phyloP scores from a whole-genome alignment of 2,329 filamentous ascomycete genomes.

The Alternaria longipes region DNA sequence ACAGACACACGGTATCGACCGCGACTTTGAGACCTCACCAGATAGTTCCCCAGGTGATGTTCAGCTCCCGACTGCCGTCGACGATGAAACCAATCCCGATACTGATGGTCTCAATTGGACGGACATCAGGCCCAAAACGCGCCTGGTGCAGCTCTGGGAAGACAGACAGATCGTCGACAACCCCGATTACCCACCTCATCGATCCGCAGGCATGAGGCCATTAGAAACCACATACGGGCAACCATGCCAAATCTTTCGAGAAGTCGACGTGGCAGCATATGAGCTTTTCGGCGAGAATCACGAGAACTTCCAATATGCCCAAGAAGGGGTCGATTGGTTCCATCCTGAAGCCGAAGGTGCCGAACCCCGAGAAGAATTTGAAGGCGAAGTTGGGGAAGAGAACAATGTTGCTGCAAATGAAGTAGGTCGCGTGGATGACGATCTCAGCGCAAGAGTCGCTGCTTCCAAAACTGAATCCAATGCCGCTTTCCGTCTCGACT shows the following conservation, averaged over 20 bases:
- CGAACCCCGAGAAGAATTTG: background rate
- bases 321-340: background rate
- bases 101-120: too few relatives aligned
- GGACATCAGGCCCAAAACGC: background rate
- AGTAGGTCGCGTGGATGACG: background rate
- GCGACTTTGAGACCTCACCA: too few relatives aligned
- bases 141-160: background rate
- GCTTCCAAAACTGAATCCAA: background rate
- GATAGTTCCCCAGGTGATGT: too few relatives aligned
- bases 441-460: background rate
- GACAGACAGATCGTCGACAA: background rate
- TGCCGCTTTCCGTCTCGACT: background rate
- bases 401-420: background rate
- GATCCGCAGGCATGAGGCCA: background rate
- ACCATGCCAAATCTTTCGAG: background rate
- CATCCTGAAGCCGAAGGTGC: background rate
- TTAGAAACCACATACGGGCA: background rate
- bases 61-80: too few relatives aligned
- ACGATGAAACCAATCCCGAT: too few relatives aligned
- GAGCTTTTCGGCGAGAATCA: background rate
- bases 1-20: too few relatives aligned
- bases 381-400: too few relatives aligned
- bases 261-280: background rate
- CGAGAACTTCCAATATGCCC: background rate
- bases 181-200: background rate